Base-by-base conservation (phyloP, 2,329 filamentous ascomycete genomes). In the Penicillium concentricum region DNA sequence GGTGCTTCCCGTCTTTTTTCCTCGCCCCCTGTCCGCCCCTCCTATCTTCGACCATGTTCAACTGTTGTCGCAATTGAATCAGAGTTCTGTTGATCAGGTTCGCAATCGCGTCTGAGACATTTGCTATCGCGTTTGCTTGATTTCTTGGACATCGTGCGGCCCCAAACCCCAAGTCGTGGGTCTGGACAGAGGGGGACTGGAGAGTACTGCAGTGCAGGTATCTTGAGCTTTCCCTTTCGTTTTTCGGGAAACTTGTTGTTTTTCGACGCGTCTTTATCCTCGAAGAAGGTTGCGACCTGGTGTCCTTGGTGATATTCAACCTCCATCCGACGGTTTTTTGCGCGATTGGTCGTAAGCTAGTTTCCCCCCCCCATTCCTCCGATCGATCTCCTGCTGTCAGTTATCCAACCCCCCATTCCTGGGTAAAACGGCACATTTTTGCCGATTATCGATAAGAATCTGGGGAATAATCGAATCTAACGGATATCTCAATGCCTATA, bases 121-220 rank as follows among this genome's bases (percentile, higher is more conserved):
- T 45, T 53, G 26, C 60, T 34, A 47, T 58, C 57, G 60, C 63
- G 56, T 67, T 69, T 62, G 62, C 64, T 64, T 61, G 57, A 59
- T 52, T 59, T 59, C 56, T 49, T 46, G 60, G 50, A 51, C 61
- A 65, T 63, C 65, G 61, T 67, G 66, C 62, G 60, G 51, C 61
- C 58, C 52, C 59, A 22, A 50, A 55, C 30, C 61, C 56, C 59
- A 50, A 61, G 54, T 56, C 58, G 65, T 61, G 59, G 60, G 62
- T 58, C 59, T 55, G 60, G 53, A 58, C 61, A 61, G 64, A 46
- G 50, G 52, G 65, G 60, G 57, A 61, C 61, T 62, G 42, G 55
- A 45, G 60, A 65, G 61, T 55, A 60, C 61, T 72, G 69, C 70
- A 65, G 69, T 57, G 70, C 69, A 72, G 70, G 65, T 67, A 64